A percentile compares a stretch with the other conserved stretches of the same genome.
Conservation (phyloP, 208 protist species). For the Acanthamoeba quina region DNA sequence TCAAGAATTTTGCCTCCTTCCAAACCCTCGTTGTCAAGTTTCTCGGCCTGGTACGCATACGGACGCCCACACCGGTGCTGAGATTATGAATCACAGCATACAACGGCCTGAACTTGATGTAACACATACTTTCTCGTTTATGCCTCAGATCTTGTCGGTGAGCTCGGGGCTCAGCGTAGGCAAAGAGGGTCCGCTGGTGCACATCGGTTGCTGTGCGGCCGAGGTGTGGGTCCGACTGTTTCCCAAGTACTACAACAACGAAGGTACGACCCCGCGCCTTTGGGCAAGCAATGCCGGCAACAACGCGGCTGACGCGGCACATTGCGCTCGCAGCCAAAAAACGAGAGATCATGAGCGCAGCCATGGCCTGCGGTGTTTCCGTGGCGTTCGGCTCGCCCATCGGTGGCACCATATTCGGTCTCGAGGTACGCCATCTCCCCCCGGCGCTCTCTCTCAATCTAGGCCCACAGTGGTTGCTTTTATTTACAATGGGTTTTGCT, state of each 20-base stretch:
- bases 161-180: conserved; percentile 79
- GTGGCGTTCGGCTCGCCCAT: conserved; percentile 85
- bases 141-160: conserved; percentile 70
- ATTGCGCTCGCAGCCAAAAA: conserved; percentile 68
- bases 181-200: conserved; percentile 84
- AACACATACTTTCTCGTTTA: too few species aligned
- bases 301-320: not conserved
- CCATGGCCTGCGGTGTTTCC: conserved; percentile 80
- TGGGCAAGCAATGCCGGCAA: too few species aligned
- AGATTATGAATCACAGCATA: too few species aligned
- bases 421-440: conserved; percentile 34
- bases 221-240: conserved; percentile 77
- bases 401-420: conserved; percentile 80
- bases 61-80: too few species aligned
- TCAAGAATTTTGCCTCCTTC: conserved; percentile 75
- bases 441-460: not conserved
- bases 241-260: conserved; percentile 80
- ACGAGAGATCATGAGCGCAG: conserved; percentile 80
- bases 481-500: too few species aligned
- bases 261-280: conserved; percentile 10
- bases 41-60: conserved; percentile 68
- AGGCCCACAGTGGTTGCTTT: too few species aligned
- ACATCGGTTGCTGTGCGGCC: conserved; percentile 74
- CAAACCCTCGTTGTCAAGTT: conserved; percentile 78
- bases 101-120: too few species aligned